Percentiles rank a stretch among this genome's conserved stretches.
Conservation (phyloP, 2,329 filamentous ascomycete genomes). For the Calycina herbarum region DNA sequence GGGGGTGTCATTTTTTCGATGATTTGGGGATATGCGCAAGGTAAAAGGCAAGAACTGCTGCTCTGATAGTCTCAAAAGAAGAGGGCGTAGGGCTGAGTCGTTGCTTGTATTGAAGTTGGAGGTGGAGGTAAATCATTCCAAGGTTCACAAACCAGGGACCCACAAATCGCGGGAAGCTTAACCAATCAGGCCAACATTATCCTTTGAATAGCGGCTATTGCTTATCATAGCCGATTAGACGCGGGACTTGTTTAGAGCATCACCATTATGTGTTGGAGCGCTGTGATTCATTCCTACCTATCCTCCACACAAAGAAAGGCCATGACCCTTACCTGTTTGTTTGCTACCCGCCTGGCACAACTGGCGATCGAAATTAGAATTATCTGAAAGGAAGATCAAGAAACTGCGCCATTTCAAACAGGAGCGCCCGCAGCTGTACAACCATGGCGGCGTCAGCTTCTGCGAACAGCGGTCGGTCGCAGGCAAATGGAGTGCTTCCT, state of each 20-base stretch:
- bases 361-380: not conserved
- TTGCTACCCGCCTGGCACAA: not conserved
- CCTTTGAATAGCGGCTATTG: too few species aligned
- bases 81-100: not conserved
- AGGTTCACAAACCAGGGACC: not conserved
- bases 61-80: not conserved
- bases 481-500: conserved; percentile 54
- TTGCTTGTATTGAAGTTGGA: not conserved
- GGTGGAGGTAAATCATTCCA: not conserved
- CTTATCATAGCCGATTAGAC: too few species aligned
- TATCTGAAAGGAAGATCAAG: not conserved
- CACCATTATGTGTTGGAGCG: not conserved
- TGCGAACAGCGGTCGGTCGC: conserved; percentile 34
- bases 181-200: not conserved
- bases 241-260: too few species aligned
- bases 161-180: not conserved
- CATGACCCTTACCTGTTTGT: not conserved
- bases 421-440: not conserved
- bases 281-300: not conserved
- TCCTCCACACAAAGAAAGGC: not conserved
- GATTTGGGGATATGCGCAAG: conserved; percentile 10
- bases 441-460: conserved; percentile 32
- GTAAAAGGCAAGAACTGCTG: not conserved
- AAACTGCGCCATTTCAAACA: not conserved
- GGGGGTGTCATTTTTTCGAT: conserved; percentile 32